Base-by-base conservation (phyloP, 768 basidiomycete genomes). In the Collybia sp. region DNA sequence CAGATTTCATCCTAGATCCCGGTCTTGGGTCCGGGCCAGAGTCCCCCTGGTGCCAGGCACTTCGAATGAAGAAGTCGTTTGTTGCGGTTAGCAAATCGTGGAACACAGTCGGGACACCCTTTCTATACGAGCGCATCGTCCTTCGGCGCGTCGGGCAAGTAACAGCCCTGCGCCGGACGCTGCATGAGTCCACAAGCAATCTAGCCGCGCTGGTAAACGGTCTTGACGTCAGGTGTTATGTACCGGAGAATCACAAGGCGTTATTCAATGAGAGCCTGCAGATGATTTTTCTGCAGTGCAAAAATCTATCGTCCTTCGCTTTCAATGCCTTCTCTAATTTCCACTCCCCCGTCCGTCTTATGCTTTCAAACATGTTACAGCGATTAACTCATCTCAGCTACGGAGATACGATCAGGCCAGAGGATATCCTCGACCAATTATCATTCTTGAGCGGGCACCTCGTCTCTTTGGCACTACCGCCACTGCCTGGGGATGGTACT, bases 111-210 rank as follows among this genome's bases (percentile, higher is more conserved):
- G 54, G 47, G 15, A 30, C 34, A 11, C 46, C 33, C 18, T 12
- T 55, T 31, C 43, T 55, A 2, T 57, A 54, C 40, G 51, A 53
- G 18, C 42, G 42, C n/a, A 42, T 54, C 0, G 34, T 31, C 12
- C 12, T 56, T 15, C 50, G 48, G 6, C 16, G 46, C 12, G 42
- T 46, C 13, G 15, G 15, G 1, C 55, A 55, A 32, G 2, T 53
- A 8, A 37, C 45, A 5, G 39, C 20, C 19, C 46, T 57, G 5
- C 40, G 37, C 6, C 17, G 31, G 4, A 41, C 51, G 3, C 36
- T 57, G 6, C 40, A 50, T 15, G 42, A 38, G 3, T 17, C 32
- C 13, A 8, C 43, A 18, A 35, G 31, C 2, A 44, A 44, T 3
- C 51, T 55, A 0, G 53, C 50, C 19, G 1, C 9, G n/a, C 37